These are phyloP conservation scores for Ehretia macrophylla DNA, from an alignment of 257 asterid species.

Conservation along the genomic window DNA sequence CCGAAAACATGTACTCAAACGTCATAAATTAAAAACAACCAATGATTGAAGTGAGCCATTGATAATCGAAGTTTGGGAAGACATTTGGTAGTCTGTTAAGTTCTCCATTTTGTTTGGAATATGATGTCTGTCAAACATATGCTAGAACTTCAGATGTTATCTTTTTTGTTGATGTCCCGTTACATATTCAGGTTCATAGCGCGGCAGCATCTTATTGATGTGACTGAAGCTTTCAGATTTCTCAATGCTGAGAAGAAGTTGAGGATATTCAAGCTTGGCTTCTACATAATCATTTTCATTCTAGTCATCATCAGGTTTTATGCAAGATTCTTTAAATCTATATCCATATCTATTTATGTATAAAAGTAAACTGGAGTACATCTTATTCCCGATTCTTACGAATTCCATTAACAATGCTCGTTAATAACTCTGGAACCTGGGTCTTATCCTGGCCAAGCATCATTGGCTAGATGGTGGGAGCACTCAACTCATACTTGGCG, in stretches of 20 bases:
- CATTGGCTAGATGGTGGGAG: too few relatives aligned
- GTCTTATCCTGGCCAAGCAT: too few relatives aligned
- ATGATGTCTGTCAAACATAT: too few relatives aligned
- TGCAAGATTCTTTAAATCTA: conserved; percentile 7
- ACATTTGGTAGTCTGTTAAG: too few relatives aligned
- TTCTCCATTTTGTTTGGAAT: too few relatives aligned
- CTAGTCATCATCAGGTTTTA: conserved; percentile 67
- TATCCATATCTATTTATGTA: background rate
- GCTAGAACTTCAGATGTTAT: background rate
- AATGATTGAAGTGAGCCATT: too few relatives aligned
- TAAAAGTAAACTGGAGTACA: conserved; percentile 9
- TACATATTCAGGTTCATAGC: conserved; percentile 48
- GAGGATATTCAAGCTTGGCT: conserved; percentile 67
- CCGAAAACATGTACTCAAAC: too few relatives aligned
- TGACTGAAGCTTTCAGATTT: conserved; percentile 77
- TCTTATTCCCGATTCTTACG: too few relatives aligned
- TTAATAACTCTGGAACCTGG: conserved; percentile 29
- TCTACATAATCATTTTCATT: conserved; percentile 59
- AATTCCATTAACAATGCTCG: too few relatives aligned
- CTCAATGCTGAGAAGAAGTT: conserved; percentile 62
- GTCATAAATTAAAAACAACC: too few relatives aligned
- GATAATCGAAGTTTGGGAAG: too few relatives aligned
- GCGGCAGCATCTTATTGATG: conserved; percentile 74
- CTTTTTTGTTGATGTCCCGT: background rate
- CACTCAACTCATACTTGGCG: too few relatives aligned